Evolutionary conservation across 345 rosid genomes (phyloP).

Genomic region (Pistacia atlantica): DNA sequence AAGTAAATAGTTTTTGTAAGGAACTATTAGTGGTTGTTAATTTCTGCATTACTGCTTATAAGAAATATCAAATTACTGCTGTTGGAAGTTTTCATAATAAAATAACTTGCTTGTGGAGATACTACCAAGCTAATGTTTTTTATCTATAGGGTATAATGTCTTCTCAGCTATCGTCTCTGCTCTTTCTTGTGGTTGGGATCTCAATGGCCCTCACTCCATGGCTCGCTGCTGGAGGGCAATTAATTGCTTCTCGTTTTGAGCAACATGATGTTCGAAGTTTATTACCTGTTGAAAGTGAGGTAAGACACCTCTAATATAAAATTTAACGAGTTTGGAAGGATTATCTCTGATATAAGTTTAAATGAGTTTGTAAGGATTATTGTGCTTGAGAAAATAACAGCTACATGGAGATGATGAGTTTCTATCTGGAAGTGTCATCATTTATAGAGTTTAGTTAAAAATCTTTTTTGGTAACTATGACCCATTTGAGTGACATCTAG

Average conservation of each 20-base stretch:
- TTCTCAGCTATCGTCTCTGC: conserved; percentile 83
- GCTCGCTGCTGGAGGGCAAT: conserved; percentile 99
- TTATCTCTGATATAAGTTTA: conserved; percentile 3
- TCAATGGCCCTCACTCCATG: conserved; percentile 99
- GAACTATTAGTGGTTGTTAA: background rate
- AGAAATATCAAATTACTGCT: background rate
- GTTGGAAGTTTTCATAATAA: background rate
- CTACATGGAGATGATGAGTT: conserved; percentile 6
- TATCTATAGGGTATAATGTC: conserved; percentile 91
- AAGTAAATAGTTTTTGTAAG: conserved; percentile 2
- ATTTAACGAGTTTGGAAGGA: background rate
- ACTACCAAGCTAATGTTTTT: conserved; percentile 21
- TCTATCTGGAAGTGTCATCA: background rate
- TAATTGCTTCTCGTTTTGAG: conserved; percentile 96
- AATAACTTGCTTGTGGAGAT: background rate
- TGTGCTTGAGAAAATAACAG: background rate
- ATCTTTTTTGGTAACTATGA: background rate
- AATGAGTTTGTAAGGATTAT: background rate
- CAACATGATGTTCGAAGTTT: conserved; percentile 94
- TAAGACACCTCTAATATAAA: conserved; percentile 31
- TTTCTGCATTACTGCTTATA: background rate
- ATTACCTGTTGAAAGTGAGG: conserved; percentile 97
- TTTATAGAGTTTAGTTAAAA: background rate
- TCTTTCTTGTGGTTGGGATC: conserved; percentile 95
- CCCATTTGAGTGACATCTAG: background rate